Conservation (phyloP, 495 filamentous ascomycete genomes). For the Tuber borchii region DNA sequence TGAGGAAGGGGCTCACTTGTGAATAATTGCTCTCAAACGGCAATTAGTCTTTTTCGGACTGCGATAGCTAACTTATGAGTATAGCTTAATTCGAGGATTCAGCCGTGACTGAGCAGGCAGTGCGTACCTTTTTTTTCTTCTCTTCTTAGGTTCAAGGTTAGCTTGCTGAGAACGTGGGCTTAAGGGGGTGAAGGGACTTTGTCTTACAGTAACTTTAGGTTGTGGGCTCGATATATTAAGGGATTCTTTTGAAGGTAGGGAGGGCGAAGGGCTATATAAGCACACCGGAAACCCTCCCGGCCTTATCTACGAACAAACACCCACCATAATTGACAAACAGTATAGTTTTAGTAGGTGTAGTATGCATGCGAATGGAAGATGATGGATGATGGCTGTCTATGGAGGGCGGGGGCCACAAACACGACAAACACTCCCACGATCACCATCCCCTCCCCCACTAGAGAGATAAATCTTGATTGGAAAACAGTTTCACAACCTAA, state of each 20-base stretch:
- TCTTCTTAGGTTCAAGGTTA: constrained; percentile 1
- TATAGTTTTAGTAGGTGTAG: background rate
- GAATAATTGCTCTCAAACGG: background rate
- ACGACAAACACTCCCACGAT: background rate
- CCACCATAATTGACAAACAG: background rate
- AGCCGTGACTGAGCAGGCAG: background rate
- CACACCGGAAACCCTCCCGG: background rate
- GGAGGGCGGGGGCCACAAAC: background rate
- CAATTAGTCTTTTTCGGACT: background rate
- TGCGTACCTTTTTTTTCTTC: background rate
- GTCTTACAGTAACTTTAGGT: background rate
- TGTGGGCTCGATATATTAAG: background rate
- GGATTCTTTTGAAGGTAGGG: background rate
- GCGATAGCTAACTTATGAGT: background rate
- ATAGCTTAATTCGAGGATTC: background rate
- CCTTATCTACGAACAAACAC: background rate
- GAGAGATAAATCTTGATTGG: background rate
- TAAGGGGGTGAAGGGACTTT: background rate
- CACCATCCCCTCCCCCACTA: background rate
- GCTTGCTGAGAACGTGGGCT: background rate
- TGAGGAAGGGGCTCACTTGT: background rate
- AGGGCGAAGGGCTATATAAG: background rate
- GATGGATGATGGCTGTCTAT: background rate
- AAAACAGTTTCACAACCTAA: background rate
- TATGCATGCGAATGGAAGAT: background rate